Base-by-base conservation (phyloP, 331 rosid species). In the Prunus yedoensis region DNA sequence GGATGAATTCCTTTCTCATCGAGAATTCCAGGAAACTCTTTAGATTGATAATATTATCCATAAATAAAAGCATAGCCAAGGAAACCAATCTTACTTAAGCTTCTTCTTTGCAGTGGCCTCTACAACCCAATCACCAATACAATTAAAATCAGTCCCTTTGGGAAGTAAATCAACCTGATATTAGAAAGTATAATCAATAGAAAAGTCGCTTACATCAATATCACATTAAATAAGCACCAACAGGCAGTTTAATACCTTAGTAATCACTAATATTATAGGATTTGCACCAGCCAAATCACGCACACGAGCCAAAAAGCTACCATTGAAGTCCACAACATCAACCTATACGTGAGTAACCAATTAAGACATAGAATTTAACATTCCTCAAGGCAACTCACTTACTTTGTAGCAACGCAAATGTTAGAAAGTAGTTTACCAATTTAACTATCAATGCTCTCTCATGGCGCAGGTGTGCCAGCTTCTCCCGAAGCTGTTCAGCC, bases 201-300 rank as follows among this genome's bases (percentile, higher is more conserved):
- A 53, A 82, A 38, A 77, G 28, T 46, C 20, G 54, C 5, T 0
- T 56, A 32, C 49, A 57, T 38, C 18, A 59, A 23, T 52, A 57
- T 10, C 46, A 50, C 28, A 9, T 32, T 25, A 64, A 16, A 14
- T 4, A 77, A 79, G 47, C 21, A 71, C 47, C 30, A 47, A 35
- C 18, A 3, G 45, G 62, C 49, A 80, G 56, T 60, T 77, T 21
- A 60, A 14, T 85, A 94, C 96, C 99, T 94, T 94, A 59, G 99
- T 94, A 53, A 92, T 86, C 49, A 94, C 97, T 75, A 94, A 70
- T 78, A 94, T 94, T 65, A 94, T 92, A 8, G 99, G 99, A 84
- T 94, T 92, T 20, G 97, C 93, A 78, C 99, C 99, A 11, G 93
- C 93, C 78, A 94, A 87, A 88, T 94, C 99, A 59, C 99, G 93